Evolutionary conservation across 257 asterid species (phyloP).

Genomic region (Jacaranda mimosifolia): DNA sequence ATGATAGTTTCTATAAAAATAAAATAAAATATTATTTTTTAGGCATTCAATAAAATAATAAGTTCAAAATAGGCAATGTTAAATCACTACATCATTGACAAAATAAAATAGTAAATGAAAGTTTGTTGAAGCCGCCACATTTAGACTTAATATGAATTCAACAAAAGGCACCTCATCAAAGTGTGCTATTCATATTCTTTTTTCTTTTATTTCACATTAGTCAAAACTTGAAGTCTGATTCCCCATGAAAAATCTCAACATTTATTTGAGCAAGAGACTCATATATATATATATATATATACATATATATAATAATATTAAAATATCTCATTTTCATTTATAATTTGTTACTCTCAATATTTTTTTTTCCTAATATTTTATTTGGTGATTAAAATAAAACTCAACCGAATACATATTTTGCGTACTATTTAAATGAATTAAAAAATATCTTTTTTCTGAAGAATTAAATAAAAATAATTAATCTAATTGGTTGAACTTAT

Average conservation of each 20-base stretch:
- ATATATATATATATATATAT: too few species aligned
- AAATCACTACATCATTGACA: neutral
- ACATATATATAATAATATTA: too few species aligned
- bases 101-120: neutral
- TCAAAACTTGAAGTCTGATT: constrained; percentile 3
- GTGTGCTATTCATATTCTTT: constrained; percentile 2
- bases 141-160: constrained; percentile 25
- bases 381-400: too few species aligned
- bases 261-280: too few species aligned
- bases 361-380: too few species aligned
- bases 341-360: too few species aligned
- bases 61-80: neutral
- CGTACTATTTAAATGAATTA: too few species aligned
- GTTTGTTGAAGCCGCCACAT: neutral
- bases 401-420: too few species aligned
- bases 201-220: constrained; percentile 18
- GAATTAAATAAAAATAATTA: too few species aligned
- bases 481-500: too few species aligned
- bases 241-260: neutral
- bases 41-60: neutral
- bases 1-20: neutral
- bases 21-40: neutral
- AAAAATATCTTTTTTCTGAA: too few species aligned
- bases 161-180: constrained; percentile 16
- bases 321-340: too few species aligned